Evolutionary conservation across 352 stramenopile genomes (phyloP), one percentile per base, ranked within the genome.

Genomic region (Pythium chondricola): DNA sequence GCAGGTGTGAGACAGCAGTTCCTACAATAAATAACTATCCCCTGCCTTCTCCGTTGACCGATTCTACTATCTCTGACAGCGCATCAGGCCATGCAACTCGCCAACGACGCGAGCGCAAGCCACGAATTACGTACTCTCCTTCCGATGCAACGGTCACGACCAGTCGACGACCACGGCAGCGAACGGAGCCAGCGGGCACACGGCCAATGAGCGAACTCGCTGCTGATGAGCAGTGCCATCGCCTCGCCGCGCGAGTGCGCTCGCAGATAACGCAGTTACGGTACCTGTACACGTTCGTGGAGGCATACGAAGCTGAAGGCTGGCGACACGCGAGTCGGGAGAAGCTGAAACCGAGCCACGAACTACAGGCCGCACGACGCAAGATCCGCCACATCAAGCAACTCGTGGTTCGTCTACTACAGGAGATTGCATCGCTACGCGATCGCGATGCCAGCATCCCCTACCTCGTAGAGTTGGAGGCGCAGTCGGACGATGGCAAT

Each of bases 301-400:
- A 94, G 16, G 80, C 80, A 17, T 94, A 94, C 51, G 83, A 89
- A 61, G 62, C 61, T 0, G 74, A 92, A 30, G 83, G 83, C n/a
- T 94, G 83, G 83, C 74, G 75, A 20, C 76, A 74, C 20, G 69
- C 74, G 29, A 91, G 72, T 30, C 62, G 51, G 21, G 80, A 94
- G 52, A 92, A 91, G 52, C 66, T 94, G 29, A 91, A 92, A 40
- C 83, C 83, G 2, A 88, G 63, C 45, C 67, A 83, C 41, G 81
- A 92, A 48, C 63, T 94, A 25, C 67, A 71, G 17, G 48, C 18
- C 0, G 69, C 77, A 18, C 66, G 61, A 25, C 45, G 52, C 20
- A 88, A 91, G 52, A 76, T 94, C 29, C 26, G 41, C 20, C 55
- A 66, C 41, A 63, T 69, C 44, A 77, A 94, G 43, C 78, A 56